Percentiles rank a stretch among this genome's conserved stretches.
Evolutionary conservation across 106 monocot species (phyloP).

Genomic region (Dioscorea zingiberensis): DNA sequence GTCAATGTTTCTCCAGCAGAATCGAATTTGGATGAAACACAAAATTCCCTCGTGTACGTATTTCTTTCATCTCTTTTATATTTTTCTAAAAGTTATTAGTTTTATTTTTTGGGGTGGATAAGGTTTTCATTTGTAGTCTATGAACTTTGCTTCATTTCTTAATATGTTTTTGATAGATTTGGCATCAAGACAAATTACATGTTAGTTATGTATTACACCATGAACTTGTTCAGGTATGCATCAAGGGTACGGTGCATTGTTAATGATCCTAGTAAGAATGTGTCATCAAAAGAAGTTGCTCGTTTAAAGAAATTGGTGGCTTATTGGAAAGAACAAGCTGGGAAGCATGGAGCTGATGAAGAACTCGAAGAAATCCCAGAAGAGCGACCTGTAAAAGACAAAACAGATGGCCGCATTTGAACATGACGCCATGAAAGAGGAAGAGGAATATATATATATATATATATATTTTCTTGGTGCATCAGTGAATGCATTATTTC

Average conservation of each 20-base stretch:
- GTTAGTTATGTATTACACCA: no score
- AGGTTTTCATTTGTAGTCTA: no score
- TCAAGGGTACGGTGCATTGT: constrained; percentile 82
- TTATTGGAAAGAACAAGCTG: constrained; percentile 97
- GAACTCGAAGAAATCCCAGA: constrained; percentile 90
- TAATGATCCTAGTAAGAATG: constrained; percentile 90
- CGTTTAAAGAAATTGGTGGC: constrained; percentile 77
- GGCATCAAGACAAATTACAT: no score
- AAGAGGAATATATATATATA: not conserved
- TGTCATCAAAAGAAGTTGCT: constrained; percentile 79
- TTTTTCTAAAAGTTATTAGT: not conserved
- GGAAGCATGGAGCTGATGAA: constrained; percentile 70
- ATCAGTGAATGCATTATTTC: not conserved
- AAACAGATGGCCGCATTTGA: constrained; percentile 13
- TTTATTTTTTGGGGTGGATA: not conserved
- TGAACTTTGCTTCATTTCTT: no score
- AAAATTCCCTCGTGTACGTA: constrained; percentile 85
- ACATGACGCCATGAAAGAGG: constrained; percentile 2
- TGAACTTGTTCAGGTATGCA: constrained; percentile 56
- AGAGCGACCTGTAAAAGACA: constrained; percentile 51
- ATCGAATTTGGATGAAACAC: constrained; percentile 90
- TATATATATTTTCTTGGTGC: not conserved
- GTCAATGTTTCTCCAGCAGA: constrained; percentile 95
- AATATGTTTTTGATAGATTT: no score
- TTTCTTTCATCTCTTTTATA: not conserved